Evolutionary conservation across 192 early-diverging fungal species (phyloP).

Genomic region (Cladochytrium replicatum): DNA sequence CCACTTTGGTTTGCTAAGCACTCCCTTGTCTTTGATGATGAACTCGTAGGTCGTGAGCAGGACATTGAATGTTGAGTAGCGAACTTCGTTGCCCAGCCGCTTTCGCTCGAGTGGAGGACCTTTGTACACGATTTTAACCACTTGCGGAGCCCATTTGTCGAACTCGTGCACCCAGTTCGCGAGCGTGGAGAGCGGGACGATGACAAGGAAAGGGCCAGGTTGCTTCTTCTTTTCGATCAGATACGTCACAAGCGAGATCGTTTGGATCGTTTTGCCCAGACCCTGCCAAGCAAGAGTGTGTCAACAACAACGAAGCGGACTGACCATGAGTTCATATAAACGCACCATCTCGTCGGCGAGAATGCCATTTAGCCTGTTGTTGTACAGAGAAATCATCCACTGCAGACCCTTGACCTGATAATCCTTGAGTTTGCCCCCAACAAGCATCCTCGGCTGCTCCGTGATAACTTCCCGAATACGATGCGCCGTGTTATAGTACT

Average conservation of each 20-base stretch:
- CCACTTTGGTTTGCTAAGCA: conserved; percentile 90
- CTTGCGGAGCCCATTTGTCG: conserved; percentile 92
- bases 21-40: conserved; percentile 77
- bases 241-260: conserved; percentile 91
- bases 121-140: conserved; percentile 87
- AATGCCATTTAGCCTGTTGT: conserved; percentile 96
- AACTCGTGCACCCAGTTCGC: conserved; percentile 97
- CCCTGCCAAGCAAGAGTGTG: too few relatives aligned
- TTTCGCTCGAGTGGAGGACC: conserved; percentile 69
- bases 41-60: conserved; percentile 96
- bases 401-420: conserved; percentile 95
- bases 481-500: conserved; percentile 85
- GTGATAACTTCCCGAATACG: conserved; percentile 69
- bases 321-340: conserved; percentile 45
- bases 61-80: conserved; percentile 79
- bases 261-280: conserved; percentile 74
- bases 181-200: conserved; percentile 92
- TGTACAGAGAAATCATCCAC: conserved; percentile 99
- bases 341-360: conserved; percentile 94
- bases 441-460: conserved; percentile 72
- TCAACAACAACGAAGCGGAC: background rate
- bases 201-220: conserved; percentile 90
- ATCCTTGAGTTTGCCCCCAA: conserved; percentile 89
- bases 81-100: conserved; percentile 61
- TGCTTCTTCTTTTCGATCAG: conserved; percentile 91